Evolutionary conservation across 2,329 filamentous ascomycete genomes (phyloP).

Genomic region (Penicillium sp.): DNA sequence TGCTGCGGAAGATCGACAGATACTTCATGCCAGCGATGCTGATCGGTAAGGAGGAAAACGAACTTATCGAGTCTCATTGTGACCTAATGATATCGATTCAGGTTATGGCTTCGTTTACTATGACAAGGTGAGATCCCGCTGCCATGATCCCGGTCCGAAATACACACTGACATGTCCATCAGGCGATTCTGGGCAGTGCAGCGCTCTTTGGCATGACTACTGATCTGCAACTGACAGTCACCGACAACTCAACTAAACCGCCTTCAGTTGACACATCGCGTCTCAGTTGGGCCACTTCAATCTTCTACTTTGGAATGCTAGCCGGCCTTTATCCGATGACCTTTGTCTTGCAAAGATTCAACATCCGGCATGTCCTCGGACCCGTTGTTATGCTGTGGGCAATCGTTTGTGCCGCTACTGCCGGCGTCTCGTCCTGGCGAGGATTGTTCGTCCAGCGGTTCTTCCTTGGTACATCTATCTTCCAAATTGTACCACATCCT

Average conservation of each 20-base stretch:
- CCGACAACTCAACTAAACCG: slow-evolving; percentile 53
- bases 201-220: slow-evolving; percentile 74
- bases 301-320: slow-evolving; percentile 81
- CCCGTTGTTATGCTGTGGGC: slow-evolving; percentile 61
- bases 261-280: slow-evolving; percentile 65
- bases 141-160: neutral
- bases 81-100: slow-evolving; percentile 10
- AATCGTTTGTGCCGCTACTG: slow-evolving; percentile 67
- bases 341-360: slow-evolving; percentile 68
- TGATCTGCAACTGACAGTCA: slow-evolving; percentile 63
- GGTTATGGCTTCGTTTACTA: slow-evolving; percentile 68
- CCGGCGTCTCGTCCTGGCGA: slow-evolving; percentile 62
- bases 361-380: slow-evolving; percentile 66
- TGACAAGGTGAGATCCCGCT: slow-evolving; percentile 55
- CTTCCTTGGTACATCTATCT: slow-evolving; percentile 48
- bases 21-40: slow-evolving; percentile 70
- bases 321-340: slow-evolving; percentile 73
- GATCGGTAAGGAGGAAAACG: slow-evolving; percentile 42
- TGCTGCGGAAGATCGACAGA: slow-evolving; percentile 66
- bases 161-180: neutral
- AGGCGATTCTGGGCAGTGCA: slow-evolving; percentile 73
- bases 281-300: slow-evolving; percentile 73
- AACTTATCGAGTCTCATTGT: neutral
- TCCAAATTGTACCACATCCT: neutral
- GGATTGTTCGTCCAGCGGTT: slow-evolving; percentile 67